Evolutionary conservation across 768 basidiomycete species (phyloP).

Genomic region (Collybia mongolica): DNA sequence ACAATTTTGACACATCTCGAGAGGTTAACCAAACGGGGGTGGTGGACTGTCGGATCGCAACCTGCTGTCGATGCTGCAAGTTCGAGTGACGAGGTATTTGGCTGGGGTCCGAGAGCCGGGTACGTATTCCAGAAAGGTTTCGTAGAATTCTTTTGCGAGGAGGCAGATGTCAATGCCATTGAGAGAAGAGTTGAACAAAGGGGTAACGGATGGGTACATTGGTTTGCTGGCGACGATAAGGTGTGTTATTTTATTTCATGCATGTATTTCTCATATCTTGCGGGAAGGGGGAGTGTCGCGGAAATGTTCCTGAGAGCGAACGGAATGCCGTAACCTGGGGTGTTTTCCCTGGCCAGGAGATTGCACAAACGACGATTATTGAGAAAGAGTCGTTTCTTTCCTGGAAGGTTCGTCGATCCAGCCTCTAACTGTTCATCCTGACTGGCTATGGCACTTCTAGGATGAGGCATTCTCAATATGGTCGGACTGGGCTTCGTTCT

Average conservation of each 20-base stretch:
- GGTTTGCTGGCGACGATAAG: slow-evolving; percentile 78
- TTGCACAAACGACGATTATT: slow-evolving; percentile 95
- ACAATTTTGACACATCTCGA: slow-evolving; percentile 79
- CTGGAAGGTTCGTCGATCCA: slow-evolving; percentile 74
- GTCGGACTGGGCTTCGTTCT: slow-evolving; percentile 91
- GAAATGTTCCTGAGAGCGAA: slow-evolving; percentile 75
- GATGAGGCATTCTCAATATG: slow-evolving; percentile 97
- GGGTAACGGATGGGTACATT: slow-evolving; percentile 72
- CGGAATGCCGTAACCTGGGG: slow-evolving; percentile 99
- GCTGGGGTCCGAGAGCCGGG: slow-evolving; percentile 92
- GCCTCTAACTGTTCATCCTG: not conserved
- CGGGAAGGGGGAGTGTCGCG: slow-evolving; percentile 69
- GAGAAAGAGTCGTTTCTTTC: slow-evolving; percentile 92
- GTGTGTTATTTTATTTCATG: slow-evolving; percentile 38
- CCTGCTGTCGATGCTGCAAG: slow-evolving; percentile 83
- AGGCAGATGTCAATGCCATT: slow-evolving; percentile 55
- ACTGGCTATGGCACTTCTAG: slow-evolving; percentile 36
- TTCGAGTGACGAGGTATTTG: slow-evolving; percentile 77
- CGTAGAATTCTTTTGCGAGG: slow-evolving; percentile 90
- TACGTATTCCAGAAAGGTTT: slow-evolving; percentile 98
- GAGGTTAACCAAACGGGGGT: slow-evolving; percentile 69
- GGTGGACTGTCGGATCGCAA: slow-evolving; percentile 98
- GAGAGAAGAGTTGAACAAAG: slow-evolving; percentile 52
- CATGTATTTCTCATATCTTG: not conserved
- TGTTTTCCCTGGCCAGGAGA: slow-evolving; percentile 95